Conservation (phyloP, 2,329 filamentous ascomycete genomes). For the Penicillium sumatraense region DNA sequence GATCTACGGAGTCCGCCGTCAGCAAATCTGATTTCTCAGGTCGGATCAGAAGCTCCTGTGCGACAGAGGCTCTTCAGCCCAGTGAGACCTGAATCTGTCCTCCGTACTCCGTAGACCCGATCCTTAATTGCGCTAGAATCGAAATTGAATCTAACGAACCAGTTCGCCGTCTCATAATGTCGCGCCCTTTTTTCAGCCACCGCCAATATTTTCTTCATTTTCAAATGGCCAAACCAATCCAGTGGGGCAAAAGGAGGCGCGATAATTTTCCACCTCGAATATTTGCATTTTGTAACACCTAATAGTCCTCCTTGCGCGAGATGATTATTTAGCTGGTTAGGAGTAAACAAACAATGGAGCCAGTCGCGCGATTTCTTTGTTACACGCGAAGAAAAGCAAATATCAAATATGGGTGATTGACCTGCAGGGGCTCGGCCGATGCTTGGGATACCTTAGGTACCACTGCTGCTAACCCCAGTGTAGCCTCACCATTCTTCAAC, state of each 20-base stretch:
- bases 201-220: not conserved
- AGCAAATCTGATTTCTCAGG: not conserved
- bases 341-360: not conserved
- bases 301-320: not conserved
- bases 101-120: no score
- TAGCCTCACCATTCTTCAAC: not conserved
- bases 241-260: not conserved
- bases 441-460: no score
- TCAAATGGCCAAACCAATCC: not conserved
- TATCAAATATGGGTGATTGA: not conserved
- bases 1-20: not conserved
- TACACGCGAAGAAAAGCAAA: not conserved
- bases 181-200: not conserved
- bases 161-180: not conserved
- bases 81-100: not conserved
- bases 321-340: not conserved
- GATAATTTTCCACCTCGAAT: not conserved
- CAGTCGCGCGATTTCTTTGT: not conserved
- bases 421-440: slow-evolving; percentile 1
- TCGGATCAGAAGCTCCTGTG: not conserved
- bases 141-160: not conserved
- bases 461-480: no score
- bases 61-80: not conserved
- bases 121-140: no score
- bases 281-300: no score